Conservation (phyloP, 1,284 basidiomycete genomes). For the Inonotus hispidus region DNA sequence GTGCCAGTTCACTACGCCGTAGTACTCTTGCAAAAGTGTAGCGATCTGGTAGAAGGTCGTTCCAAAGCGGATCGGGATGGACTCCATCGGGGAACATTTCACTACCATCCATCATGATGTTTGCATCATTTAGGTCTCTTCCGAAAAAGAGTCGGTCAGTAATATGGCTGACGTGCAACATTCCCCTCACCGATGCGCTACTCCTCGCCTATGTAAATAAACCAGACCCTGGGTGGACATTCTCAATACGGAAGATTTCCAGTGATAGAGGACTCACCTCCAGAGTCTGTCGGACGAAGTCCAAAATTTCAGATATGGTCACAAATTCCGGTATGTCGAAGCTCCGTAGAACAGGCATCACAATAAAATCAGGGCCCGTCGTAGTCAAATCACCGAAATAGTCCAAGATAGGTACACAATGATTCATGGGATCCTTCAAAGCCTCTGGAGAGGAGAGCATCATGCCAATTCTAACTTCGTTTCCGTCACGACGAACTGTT, state of each 20-base stretch:
- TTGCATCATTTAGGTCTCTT: slow-evolving; percentile 16
- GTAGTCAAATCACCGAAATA: slow-evolving; percentile 22
- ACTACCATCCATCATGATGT: slow-evolving; percentile 29
- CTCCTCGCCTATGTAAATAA: slow-evolving; percentile 23
- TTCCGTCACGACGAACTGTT: slow-evolving; percentile 16
- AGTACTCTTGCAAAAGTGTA: not conserved
- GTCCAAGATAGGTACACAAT: slow-evolving; percentile 31
- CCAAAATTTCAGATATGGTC: slow-evolving; percentile 23
- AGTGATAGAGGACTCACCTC: slow-evolving; percentile 23
- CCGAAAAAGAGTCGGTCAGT: too few species aligned
- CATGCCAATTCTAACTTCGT: slow-evolving; percentile 23
- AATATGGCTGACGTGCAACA: too few species aligned
- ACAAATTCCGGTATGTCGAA: slow-evolving; percentile 24
- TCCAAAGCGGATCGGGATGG: slow-evolving; percentile 21
- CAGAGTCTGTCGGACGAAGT: slow-evolving; percentile 26
- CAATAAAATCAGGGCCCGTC: slow-evolving; percentile 19
- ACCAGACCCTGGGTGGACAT: slow-evolving; percentile 21
- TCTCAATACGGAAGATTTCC: not conserved
- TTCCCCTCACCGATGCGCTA: slow-evolving; percentile 24
- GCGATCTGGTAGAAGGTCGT: not conserved
- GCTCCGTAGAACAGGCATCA: slow-evolving; percentile 29
- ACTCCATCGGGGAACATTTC: slow-evolving; percentile 25
- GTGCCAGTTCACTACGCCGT: not conserved
- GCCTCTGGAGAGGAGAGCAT: slow-evolving; percentile 19
- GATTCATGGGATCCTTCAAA: slow-evolving; percentile 26